Evolutionary conservation across 306 rosid genomes (phyloP), one percentile per base, ranked within the genome.

Genomic region (Quercus variabilis): DNA sequence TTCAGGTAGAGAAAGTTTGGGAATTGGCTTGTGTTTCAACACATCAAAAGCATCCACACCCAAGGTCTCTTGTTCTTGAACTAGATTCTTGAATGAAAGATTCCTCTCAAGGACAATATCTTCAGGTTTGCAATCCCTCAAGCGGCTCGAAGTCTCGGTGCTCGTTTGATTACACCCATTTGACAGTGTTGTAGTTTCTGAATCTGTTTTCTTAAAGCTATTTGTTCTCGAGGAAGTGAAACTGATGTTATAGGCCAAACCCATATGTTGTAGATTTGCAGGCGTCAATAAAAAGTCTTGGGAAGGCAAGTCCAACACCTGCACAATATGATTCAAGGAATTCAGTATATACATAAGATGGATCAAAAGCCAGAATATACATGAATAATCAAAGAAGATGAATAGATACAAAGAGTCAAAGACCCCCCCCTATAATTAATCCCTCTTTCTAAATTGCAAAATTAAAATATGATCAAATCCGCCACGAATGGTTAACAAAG

Each of bases 1-100:
- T 38, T 87, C 85, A 51, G 98, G 91, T 62, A 94, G 63, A 77
- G 88, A 81, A 78, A 91, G 94, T 19, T 76, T 55, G 1, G 97
- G 92, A 67, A 84, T 81, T 68, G 85, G 73, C 68, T 85, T 77
- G 4, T 80, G 89, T n/a, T 78, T 84, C 69, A 80, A 81, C 5
- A 76, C 87, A 57, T 71, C 52, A 2, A 60, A 67, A 70, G 75
- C 69, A 58, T 84, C 82, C 15, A 69, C 71, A 49, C 28, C 74
- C 69, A 81, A 73, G 46, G 25, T 74, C 35, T 78, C 84, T 5
- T 13, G 26, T 3, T 75, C 79, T 74, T 87, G 69, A 77, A 74
- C 89, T 25, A 87, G 76, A 33, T 58, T 49, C 75, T 82, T 84
- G 63, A 80, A 88, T 3, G 94, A 92, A 35, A 70, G 87, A 68